These are phyloP conservation scores for Chalaropsis thielavioides DNA, from an alignment of 2,329 filamentous ascomycete genomes.

Conservation along the genomic window DNA sequence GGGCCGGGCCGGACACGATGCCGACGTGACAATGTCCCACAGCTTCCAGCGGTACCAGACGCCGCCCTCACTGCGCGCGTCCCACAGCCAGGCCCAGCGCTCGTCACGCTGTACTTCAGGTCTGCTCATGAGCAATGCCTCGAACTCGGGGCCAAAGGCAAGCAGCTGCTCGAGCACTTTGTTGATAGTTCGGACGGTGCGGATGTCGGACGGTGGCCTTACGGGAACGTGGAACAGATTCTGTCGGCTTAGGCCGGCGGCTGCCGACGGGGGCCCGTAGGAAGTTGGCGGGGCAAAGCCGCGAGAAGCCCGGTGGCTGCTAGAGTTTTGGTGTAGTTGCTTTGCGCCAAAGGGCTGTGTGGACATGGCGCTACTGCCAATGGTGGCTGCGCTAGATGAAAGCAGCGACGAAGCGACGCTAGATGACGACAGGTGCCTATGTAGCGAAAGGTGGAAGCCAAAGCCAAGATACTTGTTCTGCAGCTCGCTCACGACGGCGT, in stretches of 20 bases:
- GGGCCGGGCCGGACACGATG: constrained; percentile 20
- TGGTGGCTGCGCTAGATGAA: constrained; percentile 26
- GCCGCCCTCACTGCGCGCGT: constrained; percentile 61
- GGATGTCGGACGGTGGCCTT: constrained; percentile 60
- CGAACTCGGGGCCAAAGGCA: constrained; percentile 70
- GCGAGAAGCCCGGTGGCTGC: constrained; percentile 23
- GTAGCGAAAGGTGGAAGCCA: constrained; percentile 67
- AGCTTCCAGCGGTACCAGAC: constrained; percentile 89
- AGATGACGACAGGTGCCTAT: constrained; percentile 56
- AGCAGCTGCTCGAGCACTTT: constrained; percentile 71
- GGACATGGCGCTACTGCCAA: constrained; percentile 23
- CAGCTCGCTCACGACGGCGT: constrained; percentile 59
- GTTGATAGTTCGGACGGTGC: constrained; percentile 70
- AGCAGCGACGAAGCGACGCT: constrained; percentile 17
- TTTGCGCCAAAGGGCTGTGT: constrained; percentile 69
- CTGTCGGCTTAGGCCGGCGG: constrained; percentile 26
- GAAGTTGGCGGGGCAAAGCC: constrained; percentile 66
- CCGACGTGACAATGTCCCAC: constrained; percentile 65
- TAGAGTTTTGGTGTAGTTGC: constrained; percentile 30
- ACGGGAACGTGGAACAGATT: constrained; percentile 54
- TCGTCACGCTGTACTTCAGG: constrained; percentile 73
- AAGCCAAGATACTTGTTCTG: constrained; percentile 77
- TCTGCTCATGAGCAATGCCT: constrained; percentile 79
- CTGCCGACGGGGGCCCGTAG: constrained; percentile 24
- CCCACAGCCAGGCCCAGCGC: constrained; percentile 90